A percentile compares a stretch with the other conserved stretches of the same genome.
Conservation (phyloP, 2,329 filamentous ascomycete genomes). For the Cryphonectria nitschkei region DNA sequence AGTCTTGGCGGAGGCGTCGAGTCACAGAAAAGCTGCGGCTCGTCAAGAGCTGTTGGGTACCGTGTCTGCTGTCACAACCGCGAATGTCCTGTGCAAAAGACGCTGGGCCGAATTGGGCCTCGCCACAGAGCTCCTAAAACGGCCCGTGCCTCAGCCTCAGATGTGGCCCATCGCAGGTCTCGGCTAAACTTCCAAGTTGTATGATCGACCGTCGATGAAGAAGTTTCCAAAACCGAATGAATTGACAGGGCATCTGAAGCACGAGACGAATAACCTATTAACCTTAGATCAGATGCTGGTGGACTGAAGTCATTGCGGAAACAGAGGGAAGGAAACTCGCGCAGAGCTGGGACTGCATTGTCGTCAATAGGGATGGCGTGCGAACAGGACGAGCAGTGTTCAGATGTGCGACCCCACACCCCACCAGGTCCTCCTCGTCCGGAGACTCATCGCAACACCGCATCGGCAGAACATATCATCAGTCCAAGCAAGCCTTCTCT, state of each 20-base stretch:
- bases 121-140: slow-evolving; percentile 19
- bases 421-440: slow-evolving; percentile 8
- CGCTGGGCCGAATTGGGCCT: slow-evolving; percentile 18
- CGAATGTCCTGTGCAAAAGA: slow-evolving; percentile 12
- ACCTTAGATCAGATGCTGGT: slow-evolving; percentile 17
- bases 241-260: slow-evolving; percentile 17
- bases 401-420: slow-evolving; percentile 7
- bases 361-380: slow-evolving; percentile 1
- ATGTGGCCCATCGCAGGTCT: slow-evolving; percentile 17
- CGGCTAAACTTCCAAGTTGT: slow-evolving; percentile 18
- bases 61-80: slow-evolving; percentile 14
- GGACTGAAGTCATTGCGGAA: slow-evolving; percentile 2
- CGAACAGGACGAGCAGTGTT: neutral
- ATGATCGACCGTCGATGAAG: slow-evolving; percentile 26
- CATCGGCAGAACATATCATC: neutral
- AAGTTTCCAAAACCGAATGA: neutral
- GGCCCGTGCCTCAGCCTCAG: slow-evolving; percentile 24
- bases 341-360: neutral
- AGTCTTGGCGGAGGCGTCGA: slow-evolving; percentile 9
- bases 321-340: neutral
- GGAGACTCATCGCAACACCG: slow-evolving; percentile 16
- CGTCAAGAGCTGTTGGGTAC: slow-evolving; percentile 20
- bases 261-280: slow-evolving; percentile 12
- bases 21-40: slow-evolving; percentile 21
- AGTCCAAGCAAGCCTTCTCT: neutral